phyloP scores from a whole-genome alignment of 2,329 filamentous ascomycete species.

The Alternaria alternata region DNA sequence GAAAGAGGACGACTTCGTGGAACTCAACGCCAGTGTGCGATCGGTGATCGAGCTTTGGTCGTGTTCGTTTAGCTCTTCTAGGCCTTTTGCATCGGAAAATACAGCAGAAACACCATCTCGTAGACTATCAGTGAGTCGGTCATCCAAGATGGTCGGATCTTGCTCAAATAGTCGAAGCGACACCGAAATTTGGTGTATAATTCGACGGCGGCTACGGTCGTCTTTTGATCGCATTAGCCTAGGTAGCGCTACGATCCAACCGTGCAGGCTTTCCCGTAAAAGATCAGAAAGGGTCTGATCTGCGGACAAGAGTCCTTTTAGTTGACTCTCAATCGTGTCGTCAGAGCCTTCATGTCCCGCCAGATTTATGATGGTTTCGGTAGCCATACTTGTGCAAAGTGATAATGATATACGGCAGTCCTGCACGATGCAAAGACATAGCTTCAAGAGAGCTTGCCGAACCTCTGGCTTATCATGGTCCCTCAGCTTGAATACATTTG shows the following conservation, averaged over 20 bases:
- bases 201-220: conserved; percentile 75
- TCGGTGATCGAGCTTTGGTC: conserved; percentile 14
- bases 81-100: conserved; percentile 49
- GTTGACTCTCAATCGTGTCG: conserved; percentile 49
- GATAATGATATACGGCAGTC: conserved; percentile 78
- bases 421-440: conserved; percentile 80
- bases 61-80: conserved; percentile 29
- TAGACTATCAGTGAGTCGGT: conserved; percentile 72
- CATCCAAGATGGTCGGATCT: conserved; percentile 71
- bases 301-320: conserved; percentile 69
- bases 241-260: conserved; percentile 82
- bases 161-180: conserved; percentile 72
- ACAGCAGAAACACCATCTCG: conserved; percentile 73
- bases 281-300: conserved; percentile 69
- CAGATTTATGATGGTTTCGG: conserved; percentile 82
- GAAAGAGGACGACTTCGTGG: conserved; percentile 55
- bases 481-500: conserved; percentile 77
- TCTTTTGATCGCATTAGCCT: conserved; percentile 85
- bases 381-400: conserved; percentile 73
- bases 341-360: conserved; percentile 57
- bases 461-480: conserved; percentile 75
- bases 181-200: conserved; percentile 78
- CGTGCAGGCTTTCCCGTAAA: conserved; percentile 75
- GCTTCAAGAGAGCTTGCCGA: conserved; percentile 68
- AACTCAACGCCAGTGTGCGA: conserved; percentile 26